These are phyloP conservation scores for Cercospora zeina DNA, from an alignment of 2,329 filamentous ascomycete genomes.

Conservation along the genomic window DNA sequence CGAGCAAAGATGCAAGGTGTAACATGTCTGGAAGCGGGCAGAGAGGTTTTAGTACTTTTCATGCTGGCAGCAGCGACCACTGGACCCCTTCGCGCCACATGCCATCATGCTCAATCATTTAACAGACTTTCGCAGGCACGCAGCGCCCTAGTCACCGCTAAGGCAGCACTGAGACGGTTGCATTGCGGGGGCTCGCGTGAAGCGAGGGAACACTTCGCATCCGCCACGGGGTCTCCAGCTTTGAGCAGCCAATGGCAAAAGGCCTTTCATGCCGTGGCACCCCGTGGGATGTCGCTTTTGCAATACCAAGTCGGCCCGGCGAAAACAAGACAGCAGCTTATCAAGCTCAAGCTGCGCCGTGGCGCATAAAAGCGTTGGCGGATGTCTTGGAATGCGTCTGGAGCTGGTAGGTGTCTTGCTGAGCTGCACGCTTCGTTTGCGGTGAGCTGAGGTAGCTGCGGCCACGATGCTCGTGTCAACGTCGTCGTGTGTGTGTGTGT, in stretches of 20 bases:
- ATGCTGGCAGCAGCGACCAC: conserved; percentile 1
- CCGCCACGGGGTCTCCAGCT: conserved; percentile 9
- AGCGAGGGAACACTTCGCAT: conserved; percentile 2
- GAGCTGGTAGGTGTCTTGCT: neutral
- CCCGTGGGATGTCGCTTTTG: conserved; percentile 10
- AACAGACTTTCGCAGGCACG: conserved; percentile 6
- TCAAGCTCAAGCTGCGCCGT: conserved; percentile 10
- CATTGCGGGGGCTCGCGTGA: conserved; percentile 1
- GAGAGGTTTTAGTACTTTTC: conserved; percentile 12
- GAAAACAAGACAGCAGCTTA: conserved; percentile 16
- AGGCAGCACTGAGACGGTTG: neutral
- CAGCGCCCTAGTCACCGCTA: neutral
- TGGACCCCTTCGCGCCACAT: neutral
- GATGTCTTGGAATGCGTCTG: conserved; percentile 2
- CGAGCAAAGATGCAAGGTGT: neutral
- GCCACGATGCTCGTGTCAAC: neutral
- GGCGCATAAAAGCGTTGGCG: conserved; percentile 11
- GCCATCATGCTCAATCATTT: conserved; percentile 12
- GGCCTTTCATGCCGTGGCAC: conserved; percentile 2
- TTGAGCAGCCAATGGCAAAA: neutral
- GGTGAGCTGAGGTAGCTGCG: neutral
- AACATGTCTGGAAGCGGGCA: neutral
- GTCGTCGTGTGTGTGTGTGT: neutral
- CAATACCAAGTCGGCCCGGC: conserved; percentile 15
- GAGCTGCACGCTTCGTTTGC: neutral